phyloP scores from a whole-genome alignment of 2,329 filamentous ascomycete genomes.

The Xylaria sp. region DNA sequence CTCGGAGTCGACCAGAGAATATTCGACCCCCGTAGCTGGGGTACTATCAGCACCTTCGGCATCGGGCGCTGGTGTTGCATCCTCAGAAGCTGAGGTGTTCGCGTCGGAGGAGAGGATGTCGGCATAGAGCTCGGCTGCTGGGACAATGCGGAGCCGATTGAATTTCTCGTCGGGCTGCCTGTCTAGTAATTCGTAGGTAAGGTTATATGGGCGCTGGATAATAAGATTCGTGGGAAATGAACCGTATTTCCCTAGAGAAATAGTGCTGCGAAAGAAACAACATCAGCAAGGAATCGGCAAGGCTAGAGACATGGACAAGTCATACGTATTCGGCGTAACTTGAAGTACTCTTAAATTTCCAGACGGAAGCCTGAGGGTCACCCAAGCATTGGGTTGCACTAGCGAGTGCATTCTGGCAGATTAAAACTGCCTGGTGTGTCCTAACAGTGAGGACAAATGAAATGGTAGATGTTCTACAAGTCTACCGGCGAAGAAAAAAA shows the following conservation, averaged over 20 bases:
- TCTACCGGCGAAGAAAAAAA: neutral
- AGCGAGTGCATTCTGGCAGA: slow-evolving; percentile 54
- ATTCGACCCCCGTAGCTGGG: slow-evolving; percentile 59
- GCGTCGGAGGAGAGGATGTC: slow-evolving; percentile 71
- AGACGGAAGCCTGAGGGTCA: slow-evolving; percentile 68
- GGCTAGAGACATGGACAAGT: slow-evolving; percentile 22
- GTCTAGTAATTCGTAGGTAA: slow-evolving; percentile 91
- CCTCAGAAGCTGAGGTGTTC: slow-evolving; percentile 48
- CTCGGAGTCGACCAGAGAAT: slow-evolving; percentile 58
- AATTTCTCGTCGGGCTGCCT: slow-evolving; percentile 71
- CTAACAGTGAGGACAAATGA: slow-evolving; percentile 7
- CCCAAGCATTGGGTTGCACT: slow-evolving; percentile 69
- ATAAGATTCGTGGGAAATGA: slow-evolving; percentile 89
- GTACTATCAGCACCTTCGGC: slow-evolving; percentile 53
- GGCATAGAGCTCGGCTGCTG: slow-evolving; percentile 83
- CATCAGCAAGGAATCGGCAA: slow-evolving; percentile 22
- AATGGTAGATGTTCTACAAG: neutral
- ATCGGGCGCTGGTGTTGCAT: slow-evolving; percentile 54
- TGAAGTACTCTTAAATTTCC: slow-evolving; percentile 68
- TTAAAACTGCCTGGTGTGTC: neutral
- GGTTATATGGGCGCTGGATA: slow-evolving; percentile 88
- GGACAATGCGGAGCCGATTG: slow-evolving; percentile 79
- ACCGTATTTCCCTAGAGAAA: slow-evolving; percentile 93
- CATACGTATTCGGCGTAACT: slow-evolving; percentile 70
- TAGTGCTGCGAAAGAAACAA: slow-evolving; percentile 66